A percentile compares a stretch with the other conserved stretches of the same genome.
Conservation (phyloP, 371 early-diverging fungal species). For the Mortierella sp. region DNA sequence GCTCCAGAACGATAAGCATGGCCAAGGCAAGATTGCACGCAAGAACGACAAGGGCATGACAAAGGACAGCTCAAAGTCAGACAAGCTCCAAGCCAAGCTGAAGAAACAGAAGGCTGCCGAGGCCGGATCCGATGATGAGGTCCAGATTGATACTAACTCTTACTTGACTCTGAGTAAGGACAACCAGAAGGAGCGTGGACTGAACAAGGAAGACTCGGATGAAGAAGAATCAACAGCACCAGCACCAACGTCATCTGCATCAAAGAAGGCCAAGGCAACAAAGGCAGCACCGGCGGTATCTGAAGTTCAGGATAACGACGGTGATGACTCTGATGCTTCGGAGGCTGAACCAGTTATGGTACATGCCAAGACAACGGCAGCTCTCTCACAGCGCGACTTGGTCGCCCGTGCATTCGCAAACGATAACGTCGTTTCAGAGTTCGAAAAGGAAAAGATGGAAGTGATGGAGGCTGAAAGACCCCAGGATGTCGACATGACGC, state of each 20-base stretch:
- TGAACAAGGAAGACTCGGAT: constrained; percentile 13
- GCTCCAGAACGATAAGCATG: constrained; percentile 61
- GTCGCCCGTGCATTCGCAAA: constrained; percentile 95
- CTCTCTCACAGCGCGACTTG: constrained; percentile 86
- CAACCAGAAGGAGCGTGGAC: constrained; percentile 40
- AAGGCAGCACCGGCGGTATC: constrained; percentile 28
- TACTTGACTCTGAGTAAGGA: constrained; percentile 59
- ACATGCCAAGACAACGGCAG: constrained; percentile 62
- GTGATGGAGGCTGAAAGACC: constrained; percentile 79
- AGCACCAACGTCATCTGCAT: constrained; percentile 7
- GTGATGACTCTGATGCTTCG: constrained; percentile 53
- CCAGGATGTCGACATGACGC: constrained; percentile 82
- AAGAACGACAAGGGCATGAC: constrained; percentile 64
- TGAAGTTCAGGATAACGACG: constrained; percentile 6
- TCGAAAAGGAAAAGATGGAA: constrained; percentile 86
- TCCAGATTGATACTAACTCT: constrained; percentile 70
- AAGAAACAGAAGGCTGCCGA: constrained; percentile 63
- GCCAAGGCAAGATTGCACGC: constrained; percentile 69
- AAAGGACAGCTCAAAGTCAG: constrained; percentile 66
- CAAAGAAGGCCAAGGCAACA: constrained; percentile 23
- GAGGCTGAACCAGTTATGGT: constrained; percentile 63
- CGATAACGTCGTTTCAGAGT: constrained; percentile 90
- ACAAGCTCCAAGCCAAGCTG: constrained; percentile 70
- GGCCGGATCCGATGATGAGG: constrained; percentile 62
- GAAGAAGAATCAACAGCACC: constrained; percentile 10